Conservation (phyloP, 345 rosid species). For the Corymbia maculata region DNA sequence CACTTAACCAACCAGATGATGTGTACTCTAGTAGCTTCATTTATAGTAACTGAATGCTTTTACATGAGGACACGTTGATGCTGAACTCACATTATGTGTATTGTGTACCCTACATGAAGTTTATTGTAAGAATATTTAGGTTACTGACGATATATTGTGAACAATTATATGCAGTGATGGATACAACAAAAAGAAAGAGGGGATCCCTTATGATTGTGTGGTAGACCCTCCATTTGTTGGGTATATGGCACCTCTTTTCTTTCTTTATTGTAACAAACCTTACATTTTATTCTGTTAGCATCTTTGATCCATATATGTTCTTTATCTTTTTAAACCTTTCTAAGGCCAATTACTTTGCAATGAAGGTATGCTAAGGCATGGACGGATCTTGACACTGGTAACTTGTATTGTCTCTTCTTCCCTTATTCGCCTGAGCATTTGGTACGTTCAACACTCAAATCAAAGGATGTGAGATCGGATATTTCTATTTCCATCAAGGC, state of each 20-base stretch:
- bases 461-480: conserved; percentile 45
- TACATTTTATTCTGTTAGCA: background rate
- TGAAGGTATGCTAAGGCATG: conserved; percentile 81
- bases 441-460: conserved; percentile 39
- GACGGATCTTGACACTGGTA: conserved; percentile 47
- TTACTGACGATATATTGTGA: background rate
- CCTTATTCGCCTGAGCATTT: conserved; percentile 90
- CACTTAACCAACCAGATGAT: background rate
- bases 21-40: background rate
- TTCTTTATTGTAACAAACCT: background rate
- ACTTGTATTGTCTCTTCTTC: conserved; percentile 65
- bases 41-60: background rate
- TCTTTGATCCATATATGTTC: background rate
- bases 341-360: background rate
- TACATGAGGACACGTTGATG: background rate
- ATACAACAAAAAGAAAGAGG: conserved; percentile 20
- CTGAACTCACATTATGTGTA: background rate
- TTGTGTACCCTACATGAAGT: background rate
- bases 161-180: background rate
- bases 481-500: conserved; percentile 51
- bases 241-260: conserved; percentile 28
- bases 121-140: background rate
- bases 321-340: background rate
- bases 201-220: conserved; percentile 41
- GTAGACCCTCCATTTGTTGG: conserved; percentile 80